Percentiles rank a stretch among this genome's conserved stretches.
phyloP scores from a whole-genome alignment of 257 asterid species.

The Solanum bukasovii region DNA sequence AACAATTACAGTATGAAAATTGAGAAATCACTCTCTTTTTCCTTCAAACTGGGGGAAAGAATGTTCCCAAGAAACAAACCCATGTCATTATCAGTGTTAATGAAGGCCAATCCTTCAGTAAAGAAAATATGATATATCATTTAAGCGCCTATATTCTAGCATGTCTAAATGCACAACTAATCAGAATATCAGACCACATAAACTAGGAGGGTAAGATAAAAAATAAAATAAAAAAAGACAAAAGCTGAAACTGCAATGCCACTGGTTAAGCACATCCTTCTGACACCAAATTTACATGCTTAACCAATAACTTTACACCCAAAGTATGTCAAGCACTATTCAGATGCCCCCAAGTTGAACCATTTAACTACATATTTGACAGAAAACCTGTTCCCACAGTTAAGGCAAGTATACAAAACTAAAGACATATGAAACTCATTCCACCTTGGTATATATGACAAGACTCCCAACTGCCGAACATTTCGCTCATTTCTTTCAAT shows the following conservation, averaged over 20 bases:
- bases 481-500: slow-evolving; percentile 80
- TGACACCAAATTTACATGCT: not conserved
- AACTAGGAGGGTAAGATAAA: not conserved
- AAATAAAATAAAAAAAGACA: not conserved
- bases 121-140: not conserved
- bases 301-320: not conserved
- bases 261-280: not conserved
- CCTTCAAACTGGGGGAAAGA: not conserved
- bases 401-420: not conserved
- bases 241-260: not conserved
- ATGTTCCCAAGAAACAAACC: not conserved
- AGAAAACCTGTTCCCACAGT: not conserved
- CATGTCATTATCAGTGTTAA: not conserved
- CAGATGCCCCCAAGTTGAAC: not conserved
- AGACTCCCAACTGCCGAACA: slow-evolving; percentile 76
- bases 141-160: not conserved
- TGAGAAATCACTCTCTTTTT: not conserved
- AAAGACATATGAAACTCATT: not conserved
- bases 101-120: not conserved
- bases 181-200: not conserved
- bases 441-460: slow-evolving; percentile 87
- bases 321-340: not conserved
- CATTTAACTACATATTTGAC: not conserved
- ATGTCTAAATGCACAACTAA: not conserved
- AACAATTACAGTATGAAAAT: not conserved